Percentiles rank a stretch among this genome's conserved stretches.
Conservation (phyloP, 2,329 filamentous ascomycete species). For the Sclerotinia spermophila region DNA sequence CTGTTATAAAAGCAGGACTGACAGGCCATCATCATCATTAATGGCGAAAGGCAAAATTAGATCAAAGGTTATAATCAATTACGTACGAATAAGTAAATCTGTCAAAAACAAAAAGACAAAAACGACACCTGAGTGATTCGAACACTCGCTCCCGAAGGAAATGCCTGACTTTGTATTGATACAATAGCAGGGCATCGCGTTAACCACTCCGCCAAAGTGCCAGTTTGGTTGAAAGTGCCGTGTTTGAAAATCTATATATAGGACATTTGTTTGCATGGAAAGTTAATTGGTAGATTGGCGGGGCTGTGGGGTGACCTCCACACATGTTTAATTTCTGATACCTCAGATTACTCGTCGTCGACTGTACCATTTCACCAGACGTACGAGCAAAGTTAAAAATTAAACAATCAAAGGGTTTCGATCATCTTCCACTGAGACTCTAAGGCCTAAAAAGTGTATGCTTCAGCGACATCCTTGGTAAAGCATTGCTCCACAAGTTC, state of each 20-base stretch:
- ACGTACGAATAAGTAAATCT: no score
- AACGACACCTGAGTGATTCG: neutral
- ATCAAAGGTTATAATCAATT: no score
- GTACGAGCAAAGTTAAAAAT: neutral
- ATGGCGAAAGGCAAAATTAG: no score
- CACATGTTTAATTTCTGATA: neutral
- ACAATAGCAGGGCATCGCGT: neutral
- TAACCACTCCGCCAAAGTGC: neutral
- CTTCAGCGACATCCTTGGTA: neutral
- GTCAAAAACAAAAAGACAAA: neutral
- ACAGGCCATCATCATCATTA: neutral
- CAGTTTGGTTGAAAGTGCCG: rapidly evolving
- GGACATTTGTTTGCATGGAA: rapidly evolving
- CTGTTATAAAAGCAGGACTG: neutral
- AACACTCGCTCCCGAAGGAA: neutral
- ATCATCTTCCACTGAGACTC: neutral
- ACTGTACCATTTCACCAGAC: neutral
- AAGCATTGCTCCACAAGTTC: neutral
- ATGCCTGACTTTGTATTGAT: neutral
- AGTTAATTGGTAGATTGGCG: neutral
- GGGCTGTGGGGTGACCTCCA: neutral
- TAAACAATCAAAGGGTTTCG: neutral
- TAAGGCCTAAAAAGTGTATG: neutral
- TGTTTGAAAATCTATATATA: rapidly evolving
- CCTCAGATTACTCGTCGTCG: neutral